Percentiles rank a stretch among this genome's conserved stretches.
phyloP scores from a whole-genome alignment of 2,329 filamentous ascomycete species.

The Neocucurbitaria cava region DNA sequence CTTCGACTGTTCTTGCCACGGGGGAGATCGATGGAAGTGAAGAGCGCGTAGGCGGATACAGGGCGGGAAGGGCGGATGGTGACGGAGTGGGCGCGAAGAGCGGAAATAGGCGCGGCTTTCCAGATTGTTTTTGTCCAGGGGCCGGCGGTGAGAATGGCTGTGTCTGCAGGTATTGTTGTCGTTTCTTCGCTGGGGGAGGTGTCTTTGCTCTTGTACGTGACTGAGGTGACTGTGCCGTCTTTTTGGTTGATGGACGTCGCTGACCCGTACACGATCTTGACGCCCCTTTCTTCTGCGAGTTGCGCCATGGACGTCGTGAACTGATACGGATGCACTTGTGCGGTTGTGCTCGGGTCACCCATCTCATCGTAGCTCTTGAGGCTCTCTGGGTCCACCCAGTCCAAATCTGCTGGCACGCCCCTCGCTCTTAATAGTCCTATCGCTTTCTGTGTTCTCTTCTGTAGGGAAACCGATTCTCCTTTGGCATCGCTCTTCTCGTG shows the following conservation, averaged over 20 bases:
- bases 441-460: slow-evolving; percentile 62
- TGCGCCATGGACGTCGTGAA: slow-evolving; percentile 87
- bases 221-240: slow-evolving; percentile 64
- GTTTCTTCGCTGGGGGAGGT: slow-evolving; percentile 51
- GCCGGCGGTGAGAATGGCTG: slow-evolving; percentile 66
- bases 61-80: slow-evolving; percentile 64
- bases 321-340: slow-evolving; percentile 90
- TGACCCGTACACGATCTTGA: slow-evolving; percentile 68
- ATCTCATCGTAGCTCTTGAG: slow-evolving; percentile 80
- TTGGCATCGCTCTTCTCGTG: slow-evolving; percentile 35
- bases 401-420: slow-evolving; percentile 75
- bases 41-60: slow-evolving; percentile 78
- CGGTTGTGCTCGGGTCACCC: slow-evolving; percentile 80
- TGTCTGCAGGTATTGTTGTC: slow-evolving; percentile 61
- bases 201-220: slow-evolving; percentile 67
- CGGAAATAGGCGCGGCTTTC: slow-evolving; percentile 63
- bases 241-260: slow-evolving; percentile 71
- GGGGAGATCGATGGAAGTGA: slow-evolving; percentile 84
- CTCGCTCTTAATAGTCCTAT: slow-evolving; percentile 61
- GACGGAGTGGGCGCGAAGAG: slow-evolving; percentile 68
- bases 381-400: slow-evolving; percentile 78
- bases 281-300: slow-evolving; percentile 69
- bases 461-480: slow-evolving; percentile 57
- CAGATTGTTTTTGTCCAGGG: slow-evolving; percentile 66
- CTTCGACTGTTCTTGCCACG: slow-evolving; percentile 43